Evolutionary conservation across 1,284 basidiomycete genomes (phyloP), one percentile per base, ranked within the genome.

Genomic region (Fomes fomentarius): DNA sequence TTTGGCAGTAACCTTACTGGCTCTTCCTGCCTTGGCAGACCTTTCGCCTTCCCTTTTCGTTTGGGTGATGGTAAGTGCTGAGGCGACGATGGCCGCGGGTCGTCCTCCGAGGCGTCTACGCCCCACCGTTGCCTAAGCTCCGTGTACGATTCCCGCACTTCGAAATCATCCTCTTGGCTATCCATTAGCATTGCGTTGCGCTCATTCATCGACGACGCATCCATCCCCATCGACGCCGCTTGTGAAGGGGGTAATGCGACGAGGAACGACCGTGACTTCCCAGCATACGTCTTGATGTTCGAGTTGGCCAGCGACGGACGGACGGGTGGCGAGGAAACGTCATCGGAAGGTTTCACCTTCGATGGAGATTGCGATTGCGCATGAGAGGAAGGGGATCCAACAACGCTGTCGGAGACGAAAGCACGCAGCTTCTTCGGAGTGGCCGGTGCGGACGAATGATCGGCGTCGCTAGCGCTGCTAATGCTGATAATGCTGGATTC

Each of bases 251-350:
- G 82, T 12, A 89, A 68, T 8, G 81, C 72, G 8, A 89, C 77
- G 11, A 91, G 78, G 70, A 89, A 92, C 1, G 89, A 91, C 17
- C 90, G 86, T 28, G 85, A 89, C 54, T 77, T 78, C 14, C 88
- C 87, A 2, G 85, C 85, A 63, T 92, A 92, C 1, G 89, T 92
- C 34, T 81, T 78, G 4, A 81, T 74, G 41, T 74, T 73, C 17
- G 71, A 69, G 31, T 54, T 54, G 14, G 56, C 50, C 1, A 64
- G 40, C 0, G 60, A 31, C 3, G 68, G 63, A 4, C 66, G 67
- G 0, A 59, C 37, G 2, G 64, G 56, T 1, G 67, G 64, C 14
- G 66, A 65, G n/a, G 64, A 60, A 4, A 64, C 24, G 24, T 63
- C 62, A 10, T 65, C 60, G 1, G 40, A 35, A 14, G 60, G 50